phyloP scores from a whole-genome alignment of 1,284 basidiomycete genomes.

The Pseudozyma flocculosa region DNA sequence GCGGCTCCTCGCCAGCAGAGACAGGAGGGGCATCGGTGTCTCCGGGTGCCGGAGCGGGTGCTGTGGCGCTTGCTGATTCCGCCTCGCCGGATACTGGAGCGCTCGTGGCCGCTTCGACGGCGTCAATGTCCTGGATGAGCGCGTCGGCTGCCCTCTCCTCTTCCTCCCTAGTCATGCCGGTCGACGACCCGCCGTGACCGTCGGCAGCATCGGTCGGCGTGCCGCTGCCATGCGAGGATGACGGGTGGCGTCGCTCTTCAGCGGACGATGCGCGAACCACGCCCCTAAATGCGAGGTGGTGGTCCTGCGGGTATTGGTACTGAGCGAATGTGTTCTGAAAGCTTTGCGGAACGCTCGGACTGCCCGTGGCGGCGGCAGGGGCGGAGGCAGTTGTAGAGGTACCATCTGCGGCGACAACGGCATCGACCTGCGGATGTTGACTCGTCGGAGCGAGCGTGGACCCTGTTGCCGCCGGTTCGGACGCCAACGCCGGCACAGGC shows the following conservation, averaged over 20 bases:
- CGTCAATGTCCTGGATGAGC: conserved; percentile 15
- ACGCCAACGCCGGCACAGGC: too few species aligned
- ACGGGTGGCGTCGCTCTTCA: conserved; percentile 1
- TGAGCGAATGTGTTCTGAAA: conserved; percentile 35
- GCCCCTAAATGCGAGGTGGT: conserved; percentile 15
- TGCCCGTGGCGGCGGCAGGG: too few species aligned
- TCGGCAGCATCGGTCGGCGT: background rate
- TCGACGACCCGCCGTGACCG: background rate
- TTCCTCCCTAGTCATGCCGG: conserved; percentile 21
- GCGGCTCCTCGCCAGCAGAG: too few species aligned
- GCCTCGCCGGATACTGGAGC: background rate
- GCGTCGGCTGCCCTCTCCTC: conserved; percentile 30
- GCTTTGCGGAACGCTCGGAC: background rate
- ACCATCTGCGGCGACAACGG: background rate
- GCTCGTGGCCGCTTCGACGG: background rate
- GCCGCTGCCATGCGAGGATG: too few species aligned
- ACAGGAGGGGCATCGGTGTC: too few species aligned
- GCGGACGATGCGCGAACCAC: conserved; percentile 2
- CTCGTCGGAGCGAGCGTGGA: too few species aligned
- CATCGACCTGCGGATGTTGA: background rate
- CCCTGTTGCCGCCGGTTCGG: too few species aligned
- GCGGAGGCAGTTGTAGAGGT: too few species aligned
- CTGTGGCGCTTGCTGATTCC: too few species aligned
- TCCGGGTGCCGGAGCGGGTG: too few species aligned
- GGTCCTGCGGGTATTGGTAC: conserved; percentile 28